A percentile compares a stretch with the other conserved stretches of the same genome.
Conservation (phyloP, 2,329 filamentous ascomycete species). For the Trichoderma oligosporum region DNA sequence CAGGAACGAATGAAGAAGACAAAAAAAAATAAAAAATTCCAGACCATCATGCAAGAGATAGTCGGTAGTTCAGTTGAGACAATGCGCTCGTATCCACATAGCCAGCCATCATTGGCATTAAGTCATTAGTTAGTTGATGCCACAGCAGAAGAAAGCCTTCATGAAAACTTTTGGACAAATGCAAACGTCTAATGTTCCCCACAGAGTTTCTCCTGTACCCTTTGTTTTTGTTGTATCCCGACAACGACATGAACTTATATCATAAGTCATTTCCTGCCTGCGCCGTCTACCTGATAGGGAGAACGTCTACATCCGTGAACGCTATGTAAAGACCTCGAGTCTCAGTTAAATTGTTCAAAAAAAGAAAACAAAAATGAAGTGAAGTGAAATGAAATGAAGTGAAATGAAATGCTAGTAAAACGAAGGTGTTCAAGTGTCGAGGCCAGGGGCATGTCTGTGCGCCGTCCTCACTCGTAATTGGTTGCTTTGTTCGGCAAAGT, state of each 20-base stretch:
- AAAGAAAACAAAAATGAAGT: background rate
- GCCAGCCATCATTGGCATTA: constrained; percentile 19
- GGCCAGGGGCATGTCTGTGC: constrained; percentile 43
- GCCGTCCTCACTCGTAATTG: constrained; percentile 47
- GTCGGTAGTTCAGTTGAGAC: background rate
- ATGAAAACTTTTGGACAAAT: constrained; percentile 18
- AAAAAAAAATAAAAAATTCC: background rate
- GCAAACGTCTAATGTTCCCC: constrained; percentile 18
- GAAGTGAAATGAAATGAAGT: too few species aligned
- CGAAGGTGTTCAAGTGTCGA: constrained; percentile 9
- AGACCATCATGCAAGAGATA: background rate
- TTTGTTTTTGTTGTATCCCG: constrained; percentile 17
- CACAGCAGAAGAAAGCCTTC: background rate
- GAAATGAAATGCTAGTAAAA: constrained; percentile 3
- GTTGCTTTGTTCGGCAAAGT: background rate
- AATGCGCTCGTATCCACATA: constrained; percentile 1
- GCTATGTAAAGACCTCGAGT: constrained; percentile 6
- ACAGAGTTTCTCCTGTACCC: constrained; percentile 13
- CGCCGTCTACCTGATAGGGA: constrained; percentile 17
- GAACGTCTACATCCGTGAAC: constrained; percentile 4
- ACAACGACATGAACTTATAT: constrained; percentile 15
- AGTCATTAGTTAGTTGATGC: constrained; percentile 18
- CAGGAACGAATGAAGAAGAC: constrained; percentile 7
- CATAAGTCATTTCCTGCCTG: constrained; percentile 10
- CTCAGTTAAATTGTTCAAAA: background rate